These are phyloP conservation scores for Lentinula detonsa DNA, from an alignment of 768 basidiomycete genomes.

Conservation along the genomic window DNA sequence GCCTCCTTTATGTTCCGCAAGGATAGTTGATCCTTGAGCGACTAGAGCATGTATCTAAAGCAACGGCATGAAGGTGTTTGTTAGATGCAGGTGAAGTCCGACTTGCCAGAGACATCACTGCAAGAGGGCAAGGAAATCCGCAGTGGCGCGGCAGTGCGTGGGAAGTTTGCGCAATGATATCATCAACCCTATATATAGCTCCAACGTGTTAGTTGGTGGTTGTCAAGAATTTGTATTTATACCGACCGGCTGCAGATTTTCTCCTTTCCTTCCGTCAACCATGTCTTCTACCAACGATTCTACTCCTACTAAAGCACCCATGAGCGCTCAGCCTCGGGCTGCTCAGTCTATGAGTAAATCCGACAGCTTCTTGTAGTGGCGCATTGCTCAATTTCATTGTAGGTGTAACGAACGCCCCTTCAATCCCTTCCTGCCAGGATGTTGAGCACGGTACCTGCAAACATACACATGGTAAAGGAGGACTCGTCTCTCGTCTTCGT, in stretches of 20 bases:
- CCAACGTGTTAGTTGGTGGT: not conserved
- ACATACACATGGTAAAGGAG: constrained; percentile 20
- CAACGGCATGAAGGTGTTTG: not conserved
- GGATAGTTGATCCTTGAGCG: constrained; percentile 67
- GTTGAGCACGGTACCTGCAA: constrained; percentile 29
- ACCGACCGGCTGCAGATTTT: not conserved
- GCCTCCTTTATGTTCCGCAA: constrained; percentile 83
- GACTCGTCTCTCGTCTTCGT: constrained; percentile 47
- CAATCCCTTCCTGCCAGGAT: constrained; percentile 14
- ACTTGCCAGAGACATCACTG: not conserved
- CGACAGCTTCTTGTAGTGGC: not conserved
- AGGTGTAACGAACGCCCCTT: constrained; percentile 44
- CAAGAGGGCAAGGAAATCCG: not conserved
- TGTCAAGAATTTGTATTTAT: not conserved
- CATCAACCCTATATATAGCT: not conserved
- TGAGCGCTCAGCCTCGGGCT: constrained; percentile 49
- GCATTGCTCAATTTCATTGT: not conserved
- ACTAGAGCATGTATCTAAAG: constrained; percentile 78
- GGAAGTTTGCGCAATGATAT: not conserved
- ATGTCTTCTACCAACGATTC: constrained; percentile 17
- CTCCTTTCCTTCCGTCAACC: not conserved
- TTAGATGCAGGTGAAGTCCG: not conserved
- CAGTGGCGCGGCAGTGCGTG: not conserved
- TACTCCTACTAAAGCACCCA: constrained; percentile 28
- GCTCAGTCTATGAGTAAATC: constrained; percentile 58